phyloP scores from a whole-genome alignment of 768 basidiomycete genomes.

The Collybia sordida region DNA sequence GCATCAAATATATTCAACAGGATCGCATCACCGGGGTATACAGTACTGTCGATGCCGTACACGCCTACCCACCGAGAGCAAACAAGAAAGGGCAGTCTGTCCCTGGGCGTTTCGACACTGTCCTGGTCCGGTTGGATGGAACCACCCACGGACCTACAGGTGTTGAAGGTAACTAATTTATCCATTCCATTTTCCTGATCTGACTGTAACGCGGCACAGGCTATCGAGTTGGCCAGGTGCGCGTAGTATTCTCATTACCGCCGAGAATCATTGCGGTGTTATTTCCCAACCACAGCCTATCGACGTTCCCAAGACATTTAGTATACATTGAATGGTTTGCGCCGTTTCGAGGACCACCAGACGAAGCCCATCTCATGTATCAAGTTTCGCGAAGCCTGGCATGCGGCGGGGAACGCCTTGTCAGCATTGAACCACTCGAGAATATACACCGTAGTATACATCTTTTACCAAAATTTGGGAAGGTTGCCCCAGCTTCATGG shows the following conservation, averaged over 20 bases:
- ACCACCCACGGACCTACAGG: constrained; percentile 5
- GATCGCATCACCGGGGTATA: too few species aligned
- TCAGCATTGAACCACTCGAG: constrained; percentile 23
- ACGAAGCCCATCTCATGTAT: constrained; percentile 16
- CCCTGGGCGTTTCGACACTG: constrained; percentile 33
- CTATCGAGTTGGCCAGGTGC: constrained; percentile 23
- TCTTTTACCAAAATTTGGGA: constrained; percentile 15
- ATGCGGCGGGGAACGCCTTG: constrained; percentile 8
- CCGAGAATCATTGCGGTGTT: constrained; percentile 2
- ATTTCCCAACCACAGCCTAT: constrained; percentile 6
- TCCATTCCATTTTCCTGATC: not conserved
- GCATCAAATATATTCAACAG: not conserved
- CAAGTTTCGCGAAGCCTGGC: constrained; percentile 2
- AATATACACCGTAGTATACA: constrained; percentile 26
- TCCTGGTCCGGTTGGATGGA: constrained; percentile 1
- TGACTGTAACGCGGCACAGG: constrained; percentile 6
- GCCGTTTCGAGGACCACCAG: constrained; percentile 10
- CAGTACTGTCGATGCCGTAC: too few species aligned
- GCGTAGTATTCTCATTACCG: constrained; percentile 23
- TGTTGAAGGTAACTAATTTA: constrained; percentile 13
- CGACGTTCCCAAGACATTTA: constrained; percentile 11
- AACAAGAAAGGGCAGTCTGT: constrained; percentile 12
- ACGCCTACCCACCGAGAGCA: constrained; percentile 17
- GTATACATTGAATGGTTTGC: constrained; percentile 30
- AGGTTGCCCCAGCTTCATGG: constrained; percentile 4